Evolutionary conservation across 495 filamentous ascomycete species (phyloP), one percentile per base, ranked within the genome.

Genomic region (Podospora bellae-mahoneyi): DNA sequence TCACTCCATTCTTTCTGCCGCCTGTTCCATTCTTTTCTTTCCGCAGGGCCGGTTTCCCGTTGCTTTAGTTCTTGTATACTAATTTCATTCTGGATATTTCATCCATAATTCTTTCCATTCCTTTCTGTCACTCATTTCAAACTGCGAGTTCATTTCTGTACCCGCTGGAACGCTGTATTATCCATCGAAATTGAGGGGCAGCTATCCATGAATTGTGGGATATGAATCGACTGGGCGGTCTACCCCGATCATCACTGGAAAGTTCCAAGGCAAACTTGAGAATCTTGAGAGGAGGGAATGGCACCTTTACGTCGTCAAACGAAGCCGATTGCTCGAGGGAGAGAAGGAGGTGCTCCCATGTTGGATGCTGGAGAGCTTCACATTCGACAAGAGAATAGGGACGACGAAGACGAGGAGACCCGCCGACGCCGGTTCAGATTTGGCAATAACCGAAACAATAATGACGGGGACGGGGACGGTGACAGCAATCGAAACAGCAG

Each of bases 241-340:
- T 75, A 64, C 75, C 65, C 65, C 64, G 53, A 67, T 64, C 63
- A 34, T 30, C 48, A 60, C 67, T 70, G 69, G 67, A 66, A 54
- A 66, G 60, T 66, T 53, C 64, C 44, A 59, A 58, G 61, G 66
- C 34, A 67, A 27, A 28, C 23, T 23, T 68, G 71, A 67, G 69
- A 77, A 75, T 69, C 60, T 64, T 58, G 67, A 64, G 70, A 70
- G 66, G 68, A 75, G 66, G 70, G 64, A 66, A 78, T 78, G 77
- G 77, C 77, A 60, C 77, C 77, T 64, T 28, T 73, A 55, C 63
- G 28, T 26, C 63, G 66, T 44, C 48, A 9, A 56, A 60, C 44
- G 48, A 64, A 57, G 57, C 44, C 28, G 0, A 63, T 68, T 7
- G 64, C 27, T 15, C 66, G 64, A 39, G 69, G 68, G 70, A 44